phyloP scores from a whole-genome alignment of 805 yeast genomes.

The Myxozyma melibiosi region DNA sequence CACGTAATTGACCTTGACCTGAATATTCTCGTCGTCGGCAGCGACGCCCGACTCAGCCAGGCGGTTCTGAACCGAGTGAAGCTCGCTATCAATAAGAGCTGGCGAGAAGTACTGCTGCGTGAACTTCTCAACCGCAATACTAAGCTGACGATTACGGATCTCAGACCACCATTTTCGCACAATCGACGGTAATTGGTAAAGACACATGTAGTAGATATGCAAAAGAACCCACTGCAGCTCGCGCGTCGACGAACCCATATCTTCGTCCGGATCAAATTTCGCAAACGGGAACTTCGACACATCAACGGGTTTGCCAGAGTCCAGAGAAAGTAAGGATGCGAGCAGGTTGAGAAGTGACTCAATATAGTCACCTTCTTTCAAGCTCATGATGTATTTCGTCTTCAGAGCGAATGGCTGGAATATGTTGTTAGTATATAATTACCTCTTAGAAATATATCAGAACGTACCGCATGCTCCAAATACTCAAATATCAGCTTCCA shows the following conservation, averaged over 20 bases:
- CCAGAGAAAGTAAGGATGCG: constrained; percentile 51
- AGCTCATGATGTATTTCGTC: constrained; percentile 58
- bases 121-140: constrained; percentile 61
- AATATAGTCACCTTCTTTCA: constrained; percentile 54
- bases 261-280: constrained; percentile 33
- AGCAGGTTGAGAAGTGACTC: constrained; percentile 55
- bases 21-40: constrained; percentile 45
- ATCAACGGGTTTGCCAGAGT: constrained; percentile 31
- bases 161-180: constrained; percentile 71
- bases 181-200: constrained; percentile 57
- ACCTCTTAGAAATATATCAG: too few relatives aligned
- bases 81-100: constrained; percentile 57
- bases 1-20: constrained; percentile 61
- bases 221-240: constrained; percentile 50
- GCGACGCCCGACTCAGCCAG: constrained; percentile 39
- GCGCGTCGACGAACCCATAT: constrained; percentile 33
- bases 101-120: constrained; percentile 67
- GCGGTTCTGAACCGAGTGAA: constrained; percentile 53
- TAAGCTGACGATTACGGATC: constrained; percentile 67
- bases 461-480: constrained; percentile 56
- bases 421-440: not conserved
- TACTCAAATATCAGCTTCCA: constrained; percentile 67
- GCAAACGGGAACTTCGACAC: constrained; percentile 34
- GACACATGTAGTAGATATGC: constrained; percentile 55
- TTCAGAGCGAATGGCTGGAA: constrained; percentile 57